Evolutionary conservation across 2,329 filamentous ascomycete genomes (phyloP).

Genomic region (Talaromyces sp.): DNA sequence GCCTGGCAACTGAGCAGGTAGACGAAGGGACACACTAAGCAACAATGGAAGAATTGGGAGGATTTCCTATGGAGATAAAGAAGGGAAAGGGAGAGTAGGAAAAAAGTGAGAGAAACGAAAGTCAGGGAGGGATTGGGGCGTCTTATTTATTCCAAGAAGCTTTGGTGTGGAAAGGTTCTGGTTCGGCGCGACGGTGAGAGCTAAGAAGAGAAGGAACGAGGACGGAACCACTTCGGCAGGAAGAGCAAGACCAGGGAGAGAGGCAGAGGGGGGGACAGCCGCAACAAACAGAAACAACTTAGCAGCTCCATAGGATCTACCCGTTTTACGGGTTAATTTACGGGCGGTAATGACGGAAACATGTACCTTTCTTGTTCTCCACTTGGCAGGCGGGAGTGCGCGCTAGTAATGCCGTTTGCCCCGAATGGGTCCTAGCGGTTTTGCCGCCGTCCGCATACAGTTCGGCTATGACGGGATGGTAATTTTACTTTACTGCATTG

Average conservation of each 20-base stretch:
- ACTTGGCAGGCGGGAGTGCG: not conserved
- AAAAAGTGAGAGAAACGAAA: not conserved
- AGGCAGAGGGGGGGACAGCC: not conserved
- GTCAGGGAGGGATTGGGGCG: slow-evolving; percentile 13
- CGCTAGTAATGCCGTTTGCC: slow-evolving; percentile 1
- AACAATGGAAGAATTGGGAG: slow-evolving; percentile 40
- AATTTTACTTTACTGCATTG: slow-evolving; percentile 12
- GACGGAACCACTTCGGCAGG: slow-evolving; percentile 29
- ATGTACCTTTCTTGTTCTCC: not conserved
- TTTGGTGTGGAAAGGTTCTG: too few species aligned
- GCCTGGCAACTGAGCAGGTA: slow-evolving; percentile 33
- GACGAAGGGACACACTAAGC: slow-evolving; percentile 29
- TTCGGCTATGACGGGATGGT: slow-evolving; percentile 20
- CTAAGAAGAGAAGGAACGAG: slow-evolving; percentile 16
- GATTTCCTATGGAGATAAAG: slow-evolving; percentile 35
- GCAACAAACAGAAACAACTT: slow-evolving; percentile 11
- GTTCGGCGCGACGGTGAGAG: slow-evolving; percentile 15
- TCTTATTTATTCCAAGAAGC: slow-evolving; percentile 19
- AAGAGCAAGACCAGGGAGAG: slow-evolving; percentile 13
- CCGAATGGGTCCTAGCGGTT: slow-evolving; percentile 10
- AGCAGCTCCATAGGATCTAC: slow-evolving; percentile 15
- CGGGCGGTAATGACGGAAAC: not conserved
- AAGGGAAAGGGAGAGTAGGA: slow-evolving; percentile 25
- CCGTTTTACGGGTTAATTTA: slow-evolving; percentile 10
- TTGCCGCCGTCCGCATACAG: slow-evolving; percentile 13